A percentile compares a stretch with the other conserved stretches of the same genome.
phyloP scores from a whole-genome alignment of 805 yeast genomes.

The Candida vaughaniae region DNA sequence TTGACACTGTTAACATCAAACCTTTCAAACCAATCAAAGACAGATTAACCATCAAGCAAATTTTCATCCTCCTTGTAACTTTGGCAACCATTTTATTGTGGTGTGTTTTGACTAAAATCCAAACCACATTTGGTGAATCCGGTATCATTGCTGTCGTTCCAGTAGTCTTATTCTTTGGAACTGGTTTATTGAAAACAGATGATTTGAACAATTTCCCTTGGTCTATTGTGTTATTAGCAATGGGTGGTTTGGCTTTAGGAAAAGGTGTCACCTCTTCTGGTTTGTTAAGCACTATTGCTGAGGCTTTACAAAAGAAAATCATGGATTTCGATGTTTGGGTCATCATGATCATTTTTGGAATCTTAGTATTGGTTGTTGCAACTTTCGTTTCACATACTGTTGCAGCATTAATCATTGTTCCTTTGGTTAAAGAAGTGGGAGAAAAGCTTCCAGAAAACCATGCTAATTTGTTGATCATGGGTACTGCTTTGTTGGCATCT shows the following conservation, averaged over 20 bases:
- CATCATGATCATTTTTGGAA: constrained; percentile 45
- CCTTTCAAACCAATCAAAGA: constrained; percentile 48
- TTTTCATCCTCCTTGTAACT: constrained; percentile 41
- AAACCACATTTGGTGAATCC: constrained; percentile 45
- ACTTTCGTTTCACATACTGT: constrained; percentile 47
- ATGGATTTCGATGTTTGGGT: constrained; percentile 43
- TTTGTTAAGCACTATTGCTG: constrained; percentile 45
- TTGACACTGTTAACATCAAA: constrained; percentile 46
- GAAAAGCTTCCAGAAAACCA: constrained; percentile 36
- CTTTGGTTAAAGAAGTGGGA: constrained; percentile 42
- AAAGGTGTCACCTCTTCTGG: constrained; percentile 52
- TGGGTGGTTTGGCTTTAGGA: constrained; percentile 58
- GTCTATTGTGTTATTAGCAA: constrained; percentile 53
- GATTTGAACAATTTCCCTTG: constrained; percentile 54
- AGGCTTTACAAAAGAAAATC: constrained; percentile 42
- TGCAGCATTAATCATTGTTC: constrained; percentile 42
- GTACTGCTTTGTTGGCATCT: constrained; percentile 39
- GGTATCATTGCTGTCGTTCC: constrained; percentile 51
- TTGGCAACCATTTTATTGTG: constrained; percentile 46
- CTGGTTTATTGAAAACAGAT: constrained; percentile 46
- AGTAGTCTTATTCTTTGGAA: constrained; percentile 47
- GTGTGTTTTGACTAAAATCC: constrained; percentile 47
- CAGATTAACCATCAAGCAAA: constrained; percentile 44
- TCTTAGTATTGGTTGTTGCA: constrained; percentile 39
- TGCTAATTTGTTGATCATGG: constrained; percentile 40